phyloP scores from a whole-genome alignment of 2,329 filamentous ascomycete genomes.

The Paraconiothyrium sp. region DNA sequence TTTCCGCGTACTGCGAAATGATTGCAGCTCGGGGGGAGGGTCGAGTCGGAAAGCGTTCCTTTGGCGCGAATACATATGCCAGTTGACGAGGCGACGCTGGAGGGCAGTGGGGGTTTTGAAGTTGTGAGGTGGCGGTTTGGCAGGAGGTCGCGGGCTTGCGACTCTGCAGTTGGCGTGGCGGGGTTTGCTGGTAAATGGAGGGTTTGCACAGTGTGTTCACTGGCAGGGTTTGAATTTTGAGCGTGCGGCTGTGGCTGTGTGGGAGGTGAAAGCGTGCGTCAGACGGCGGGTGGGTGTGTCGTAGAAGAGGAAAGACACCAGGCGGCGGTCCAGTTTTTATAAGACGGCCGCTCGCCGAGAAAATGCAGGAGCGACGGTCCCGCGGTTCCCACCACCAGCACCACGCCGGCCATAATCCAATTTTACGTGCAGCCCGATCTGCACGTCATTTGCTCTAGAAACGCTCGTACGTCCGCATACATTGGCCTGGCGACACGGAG shows the following conservation, averaged over 20 bases:
- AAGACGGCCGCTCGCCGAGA: constrained; percentile 4
- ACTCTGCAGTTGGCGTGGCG: constrained; percentile 24
- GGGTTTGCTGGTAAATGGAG: constrained; percentile 22
- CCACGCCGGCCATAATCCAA: not conserved
- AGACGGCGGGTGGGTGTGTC: constrained; percentile 10
- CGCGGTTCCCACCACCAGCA: constrained; percentile 1
- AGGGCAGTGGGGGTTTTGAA: constrained; percentile 36
- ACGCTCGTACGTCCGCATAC: too few species aligned
- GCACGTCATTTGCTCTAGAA: not conserved
- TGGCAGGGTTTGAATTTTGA: constrained; percentile 18
- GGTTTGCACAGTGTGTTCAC: constrained; percentile 27
- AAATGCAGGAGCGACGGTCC: constrained; percentile 1
- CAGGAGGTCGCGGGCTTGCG: constrained; percentile 40
- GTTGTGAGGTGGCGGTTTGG: constrained; percentile 47
- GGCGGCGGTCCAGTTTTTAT: constrained; percentile 14
- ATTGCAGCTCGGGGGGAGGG: constrained; percentile 93
- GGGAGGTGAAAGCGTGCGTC: constrained; percentile 5
- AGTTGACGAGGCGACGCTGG: constrained; percentile 45
- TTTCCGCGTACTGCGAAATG: constrained; percentile 96
- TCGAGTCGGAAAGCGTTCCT: constrained; percentile 93
- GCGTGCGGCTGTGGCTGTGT: constrained; percentile 1
- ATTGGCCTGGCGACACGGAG: not conserved
- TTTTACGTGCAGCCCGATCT: constrained; percentile 1
- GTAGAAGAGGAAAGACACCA: constrained; percentile 1
- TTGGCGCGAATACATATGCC: constrained; percentile 99